Conservation (phyloP, 768 basidiomycete species). For the Sistotremastrum niveocremeum region DNA sequence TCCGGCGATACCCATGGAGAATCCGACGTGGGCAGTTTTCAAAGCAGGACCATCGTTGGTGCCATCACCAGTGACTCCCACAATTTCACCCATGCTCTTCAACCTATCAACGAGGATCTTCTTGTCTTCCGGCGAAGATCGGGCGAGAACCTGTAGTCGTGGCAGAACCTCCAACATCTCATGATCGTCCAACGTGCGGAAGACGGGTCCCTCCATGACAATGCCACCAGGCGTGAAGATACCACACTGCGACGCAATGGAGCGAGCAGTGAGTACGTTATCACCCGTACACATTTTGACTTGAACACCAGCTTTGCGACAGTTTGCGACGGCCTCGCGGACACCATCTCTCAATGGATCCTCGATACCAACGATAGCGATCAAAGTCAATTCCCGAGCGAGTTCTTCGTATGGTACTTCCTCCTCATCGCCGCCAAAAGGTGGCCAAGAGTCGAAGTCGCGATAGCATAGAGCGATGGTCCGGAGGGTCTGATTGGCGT, state of each 20-base stretch:
- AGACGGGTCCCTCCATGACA: slow-evolving; percentile 96
- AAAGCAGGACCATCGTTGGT: slow-evolving; percentile 96
- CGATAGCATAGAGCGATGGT: slow-evolving; percentile 92
- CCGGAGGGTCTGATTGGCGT: slow-evolving; percentile 89
- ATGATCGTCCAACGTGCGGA: slow-evolving; percentile 57
- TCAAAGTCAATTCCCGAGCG: slow-evolving; percentile 61
- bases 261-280: slow-evolving; percentile 90
- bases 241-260: slow-evolving; percentile 91
- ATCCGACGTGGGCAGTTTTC: slow-evolving; percentile 91
- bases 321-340: slow-evolving; percentile 74
- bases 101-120: slow-evolving; percentile 82
- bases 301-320: slow-evolving; percentile 76
- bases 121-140: slow-evolving; percentile 97
- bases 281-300: slow-evolving; percentile 99
- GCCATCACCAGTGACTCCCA: slow-evolving; percentile 95
- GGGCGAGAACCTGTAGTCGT: slow-evolving; percentile 88
- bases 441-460: slow-evolving; percentile 82
- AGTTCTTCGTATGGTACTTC: slow-evolving; percentile 62
- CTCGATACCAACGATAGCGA: slow-evolving; percentile 89
- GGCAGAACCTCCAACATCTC: slow-evolving; percentile 80
- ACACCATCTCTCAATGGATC: slow-evolving; percentile 91
- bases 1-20: slow-evolving; percentile 92
- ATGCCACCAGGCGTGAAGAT: slow-evolving; percentile 90
- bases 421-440: slow-evolving; percentile 33
- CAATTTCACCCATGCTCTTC: slow-evolving; percentile 75